phyloP scores from a whole-genome alignment of 805 yeast genomes.

The Saturnispora ahearnii region DNA sequence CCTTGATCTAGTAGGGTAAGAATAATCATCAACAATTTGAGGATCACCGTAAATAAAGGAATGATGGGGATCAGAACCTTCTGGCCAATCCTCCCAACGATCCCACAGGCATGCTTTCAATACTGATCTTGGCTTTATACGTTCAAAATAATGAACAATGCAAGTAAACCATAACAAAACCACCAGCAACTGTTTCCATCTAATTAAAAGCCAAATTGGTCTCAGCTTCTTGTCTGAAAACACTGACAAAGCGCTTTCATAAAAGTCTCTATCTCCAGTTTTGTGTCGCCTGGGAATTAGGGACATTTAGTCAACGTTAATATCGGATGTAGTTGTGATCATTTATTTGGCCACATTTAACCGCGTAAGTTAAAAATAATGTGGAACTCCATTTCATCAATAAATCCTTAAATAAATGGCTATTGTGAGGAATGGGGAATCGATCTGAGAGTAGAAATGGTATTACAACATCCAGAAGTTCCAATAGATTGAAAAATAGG shows the following conservation, averaged over 20 bases:
- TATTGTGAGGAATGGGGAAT: neutral
- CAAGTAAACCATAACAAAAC: conserved; percentile 34
- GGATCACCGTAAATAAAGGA: conserved; percentile 74
- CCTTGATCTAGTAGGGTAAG: conserved; percentile 63
- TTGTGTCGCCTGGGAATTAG: neutral
- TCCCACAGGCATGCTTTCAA: conserved; percentile 52
- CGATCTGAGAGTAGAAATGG: neutral
- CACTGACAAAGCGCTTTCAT: neutral
- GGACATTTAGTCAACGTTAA: neutral
- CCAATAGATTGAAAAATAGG: neutral
- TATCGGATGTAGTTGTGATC: neutral
- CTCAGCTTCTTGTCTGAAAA: neutral
- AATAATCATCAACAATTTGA: conserved; percentile 79
- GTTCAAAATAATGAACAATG: conserved; percentile 44
- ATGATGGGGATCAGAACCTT: conserved; percentile 19
- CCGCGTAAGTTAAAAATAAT: neutral
- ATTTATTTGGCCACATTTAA: neutral
- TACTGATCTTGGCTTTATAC: conserved; percentile 38
- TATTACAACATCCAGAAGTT: neutral
- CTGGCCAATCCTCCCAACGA: conserved; percentile 54
- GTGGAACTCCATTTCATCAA: neutral
- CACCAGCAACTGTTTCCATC: conserved; percentile 19
- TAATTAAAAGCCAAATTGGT: neutral
- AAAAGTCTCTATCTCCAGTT: neutral
- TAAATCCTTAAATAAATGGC: neutral